Conservation (phyloP, 129 eudicot genomes). For the Arctium lappa region DNA sequence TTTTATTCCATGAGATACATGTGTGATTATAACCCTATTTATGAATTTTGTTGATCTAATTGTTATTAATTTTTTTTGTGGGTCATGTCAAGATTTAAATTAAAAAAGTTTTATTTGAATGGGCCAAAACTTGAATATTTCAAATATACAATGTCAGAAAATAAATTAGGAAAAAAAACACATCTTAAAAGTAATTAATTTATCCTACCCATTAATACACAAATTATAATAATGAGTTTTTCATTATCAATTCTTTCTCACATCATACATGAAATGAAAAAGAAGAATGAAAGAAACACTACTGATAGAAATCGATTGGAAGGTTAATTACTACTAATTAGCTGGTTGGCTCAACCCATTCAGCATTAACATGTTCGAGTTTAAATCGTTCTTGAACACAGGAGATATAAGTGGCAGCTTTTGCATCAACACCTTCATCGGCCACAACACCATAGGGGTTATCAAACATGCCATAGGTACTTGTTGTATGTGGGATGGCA, state of each 20-base stretch:
- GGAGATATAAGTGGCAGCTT: slow-evolving; percentile 68
- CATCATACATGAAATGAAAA: slow-evolving; percentile 5
- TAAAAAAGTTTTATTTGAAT: not conserved
- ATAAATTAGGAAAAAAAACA: not conserved
- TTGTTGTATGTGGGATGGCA: slow-evolving; percentile 24
- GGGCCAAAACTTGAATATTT: not conserved
- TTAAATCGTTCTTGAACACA: slow-evolving; percentile 69
- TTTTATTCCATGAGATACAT: not conserved
- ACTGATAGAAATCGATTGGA: not conserved
- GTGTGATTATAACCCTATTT: not conserved
- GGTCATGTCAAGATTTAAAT: not conserved
- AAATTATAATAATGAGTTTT: not conserved
- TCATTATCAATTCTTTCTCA: slow-evolving; percentile 6
- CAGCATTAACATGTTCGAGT: slow-evolving; percentile 41
- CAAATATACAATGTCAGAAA: not conserved
- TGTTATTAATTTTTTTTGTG: not conserved
- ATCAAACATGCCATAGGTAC: slow-evolving; percentile 37
- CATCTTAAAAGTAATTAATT: not conserved
- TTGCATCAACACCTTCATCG: slow-evolving; percentile 58
- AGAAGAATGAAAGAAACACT: slow-evolving; percentile 9
- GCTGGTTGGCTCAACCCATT: slow-evolving; percentile 26
- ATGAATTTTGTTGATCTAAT: not conserved
- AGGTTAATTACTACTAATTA: not conserved
- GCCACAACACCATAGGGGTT: slow-evolving; percentile 46
- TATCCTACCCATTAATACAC: not conserved